These are phyloP conservation scores for Magnaporthiopsis rhizophila DNA, from an alignment of 2,329 filamentous ascomycete genomes.

Conservation along the genomic window DNA sequence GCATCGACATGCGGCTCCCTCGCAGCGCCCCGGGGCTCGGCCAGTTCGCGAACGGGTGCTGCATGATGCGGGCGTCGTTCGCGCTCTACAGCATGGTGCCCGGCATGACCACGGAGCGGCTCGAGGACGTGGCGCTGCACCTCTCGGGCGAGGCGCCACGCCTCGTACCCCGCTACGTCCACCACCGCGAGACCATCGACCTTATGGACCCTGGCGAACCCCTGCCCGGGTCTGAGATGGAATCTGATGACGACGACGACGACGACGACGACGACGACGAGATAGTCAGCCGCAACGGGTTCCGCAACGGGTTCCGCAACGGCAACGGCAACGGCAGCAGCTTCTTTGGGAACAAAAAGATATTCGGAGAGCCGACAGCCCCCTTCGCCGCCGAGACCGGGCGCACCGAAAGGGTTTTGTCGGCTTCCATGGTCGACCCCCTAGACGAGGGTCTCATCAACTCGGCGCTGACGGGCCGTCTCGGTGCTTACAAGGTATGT, in stretches of 20 bases:
- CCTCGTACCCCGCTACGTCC: slow-evolving; percentile 4
- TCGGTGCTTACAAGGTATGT: neutral
- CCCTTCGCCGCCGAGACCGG: neutral
- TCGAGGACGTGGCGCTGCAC: slow-evolving; percentile 5
- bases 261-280: neutral
- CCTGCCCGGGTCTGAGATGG: neutral
- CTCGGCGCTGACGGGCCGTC: neutral
- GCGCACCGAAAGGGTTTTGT: neutral
- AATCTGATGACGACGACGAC: neutral
- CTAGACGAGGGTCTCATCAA: neutral
- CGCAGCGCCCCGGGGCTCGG: slow-evolving; percentile 5
- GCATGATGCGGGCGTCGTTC: slow-evolving; percentile 6
- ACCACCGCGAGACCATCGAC: slow-evolving; percentile 4
- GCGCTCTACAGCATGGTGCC: slow-evolving; percentile 7
- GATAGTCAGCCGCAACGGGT: too few species aligned
- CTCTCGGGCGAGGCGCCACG: slow-evolving; percentile 3
- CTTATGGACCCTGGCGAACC: slow-evolving; percentile 8
- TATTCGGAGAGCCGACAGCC: neutral
- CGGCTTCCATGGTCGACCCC: neutral
- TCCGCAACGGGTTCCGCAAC: neutral
- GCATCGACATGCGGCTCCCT: neutral
- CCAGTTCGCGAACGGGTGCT: slow-evolving; percentile 3
- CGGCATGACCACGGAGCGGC: slow-evolving; percentile 2
- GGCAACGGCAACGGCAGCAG: too few species aligned
- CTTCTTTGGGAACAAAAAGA: neutral